These are phyloP conservation scores for Buxus sempervirens DNA, from an alignment of 164 flowering plant genomes.

Conservation along the genomic window DNA sequence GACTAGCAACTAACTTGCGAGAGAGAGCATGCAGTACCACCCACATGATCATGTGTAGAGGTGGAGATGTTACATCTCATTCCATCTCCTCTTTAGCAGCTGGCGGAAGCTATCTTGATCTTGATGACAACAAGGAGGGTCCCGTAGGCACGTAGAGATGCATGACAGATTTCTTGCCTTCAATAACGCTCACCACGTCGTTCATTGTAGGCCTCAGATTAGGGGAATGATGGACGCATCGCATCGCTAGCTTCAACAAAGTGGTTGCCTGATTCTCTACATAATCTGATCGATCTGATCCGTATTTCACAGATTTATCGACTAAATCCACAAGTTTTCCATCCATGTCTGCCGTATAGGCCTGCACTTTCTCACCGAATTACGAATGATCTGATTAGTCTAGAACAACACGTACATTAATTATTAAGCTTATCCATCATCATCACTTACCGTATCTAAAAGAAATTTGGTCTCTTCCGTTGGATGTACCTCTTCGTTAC, in stretches of 20 bases:
- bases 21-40: no score
- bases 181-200: conserved; percentile 5
- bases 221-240: neutral
- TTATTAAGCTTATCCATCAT: neutral
- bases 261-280: neutral
- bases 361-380: neutral
- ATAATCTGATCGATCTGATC: neutral
- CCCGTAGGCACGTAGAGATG: neutral
- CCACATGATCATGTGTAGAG: no score
- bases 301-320: neutral
- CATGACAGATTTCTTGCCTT: neutral
- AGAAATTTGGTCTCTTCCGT: neutral
- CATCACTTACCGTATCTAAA: conserved; percentile 5
- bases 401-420: neutral
- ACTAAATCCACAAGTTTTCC: neutral
- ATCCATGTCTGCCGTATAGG: neutral
- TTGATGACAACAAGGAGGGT: no score
- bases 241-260: neutral
- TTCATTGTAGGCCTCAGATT: conserved; percentile 6
- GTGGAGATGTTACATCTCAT: no score
- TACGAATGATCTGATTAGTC: neutral
- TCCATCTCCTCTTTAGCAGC: no score
- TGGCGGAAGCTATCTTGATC: no score
- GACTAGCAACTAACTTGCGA: no score
- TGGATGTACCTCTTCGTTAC: neutral